These are phyloP conservation scores for Dalbergia cochinchinensis DNA, from an alignment of 306 rosid genomes.

Conservation along the genomic window DNA sequence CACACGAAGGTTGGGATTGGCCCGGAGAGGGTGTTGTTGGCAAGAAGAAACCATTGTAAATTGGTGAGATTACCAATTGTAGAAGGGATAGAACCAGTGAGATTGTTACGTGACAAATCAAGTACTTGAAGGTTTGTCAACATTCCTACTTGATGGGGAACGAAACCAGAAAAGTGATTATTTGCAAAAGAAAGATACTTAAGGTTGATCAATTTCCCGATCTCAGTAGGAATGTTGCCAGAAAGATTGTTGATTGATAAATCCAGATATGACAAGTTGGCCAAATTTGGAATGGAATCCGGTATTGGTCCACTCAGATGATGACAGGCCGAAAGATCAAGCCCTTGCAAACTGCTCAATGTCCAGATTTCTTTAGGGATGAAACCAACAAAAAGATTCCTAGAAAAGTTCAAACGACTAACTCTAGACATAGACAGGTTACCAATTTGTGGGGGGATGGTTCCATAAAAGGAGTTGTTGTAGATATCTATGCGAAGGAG, in stretches of 20 bases:
- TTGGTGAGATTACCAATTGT: constrained; percentile 2
- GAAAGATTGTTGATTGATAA: not conserved
- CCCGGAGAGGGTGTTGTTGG: not conserved
- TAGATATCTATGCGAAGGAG: too few species aligned
- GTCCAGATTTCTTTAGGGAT: too few species aligned
- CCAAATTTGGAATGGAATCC: too few species aligned
- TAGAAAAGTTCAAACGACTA: too few species aligned
- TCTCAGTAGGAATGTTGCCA: not conserved
- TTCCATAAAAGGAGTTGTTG: too few species aligned
- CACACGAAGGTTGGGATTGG: not conserved
- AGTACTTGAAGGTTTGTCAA: not conserved
- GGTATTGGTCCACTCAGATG: too few species aligned
- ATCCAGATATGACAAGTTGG: too few species aligned
- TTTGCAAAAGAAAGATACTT: not conserved
- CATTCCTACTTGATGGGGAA: constrained; percentile 18
- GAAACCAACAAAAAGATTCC: too few species aligned
- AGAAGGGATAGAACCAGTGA: not conserved
- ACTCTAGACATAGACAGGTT: too few species aligned
- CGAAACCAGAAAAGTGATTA: not conserved
- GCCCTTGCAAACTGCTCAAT: too few species aligned
- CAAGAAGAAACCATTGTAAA: not conserved
- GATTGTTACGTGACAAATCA: not conserved
- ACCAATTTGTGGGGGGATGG: too few species aligned
- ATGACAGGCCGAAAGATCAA: too few species aligned
- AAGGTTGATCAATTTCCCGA: constrained; percentile 23